Evolutionary conservation across 495 filamentous ascomycete species (phyloP), one percentile per base, ranked within the genome.

Genomic region (Lentithecium fluviatile): DNA sequence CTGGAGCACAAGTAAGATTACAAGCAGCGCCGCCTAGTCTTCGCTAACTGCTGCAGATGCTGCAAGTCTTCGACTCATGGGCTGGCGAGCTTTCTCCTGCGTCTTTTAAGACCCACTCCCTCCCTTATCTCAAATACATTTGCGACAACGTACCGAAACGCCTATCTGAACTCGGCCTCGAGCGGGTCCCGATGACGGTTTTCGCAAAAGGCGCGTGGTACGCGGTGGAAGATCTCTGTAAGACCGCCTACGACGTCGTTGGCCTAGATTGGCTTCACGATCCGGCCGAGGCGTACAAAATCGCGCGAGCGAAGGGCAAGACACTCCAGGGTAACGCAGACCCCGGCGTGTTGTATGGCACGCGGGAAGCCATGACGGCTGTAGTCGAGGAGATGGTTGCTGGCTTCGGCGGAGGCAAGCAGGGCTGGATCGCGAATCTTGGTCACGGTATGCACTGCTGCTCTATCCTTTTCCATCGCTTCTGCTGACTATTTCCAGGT

Each of bases 141-240:
- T 86, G 91, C 13, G 74, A 84, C 56, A 76, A 90, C 46, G 79
- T 97, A 13, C 93, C 93, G 0, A 78, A 74, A 55, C 80, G 83
- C 29, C 74, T 98, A 63, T 75, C 76, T 59, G 87, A 90, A 73
- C 77, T 95, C 68, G 84, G 83, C 0, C 69, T 91, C 45, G 87
- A 91, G 55, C 78, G 76, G 4, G 95, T 97, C 1, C 94, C 94
- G 1, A 97, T 98, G 94, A 94, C 90, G n/a, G 90, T 97, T 15
- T 98, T 98, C 73, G 91, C 94, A n/a, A 98, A 98, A 77, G 94
- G 94, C 3, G 92, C 94, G n/a, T 96, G 94, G 89, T 95, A 93
- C 74, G 91, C 90, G 3, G 78, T 98, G 29, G 90, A 96, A 62
- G 85, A 88, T 12, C 81, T 92, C 13, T 96, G 92, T 74, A 77